These are phyloP conservation scores for Auriscalpium vulgare DNA, from an alignment of 768 basidiomycete species.

Conservation along the genomic window DNA sequence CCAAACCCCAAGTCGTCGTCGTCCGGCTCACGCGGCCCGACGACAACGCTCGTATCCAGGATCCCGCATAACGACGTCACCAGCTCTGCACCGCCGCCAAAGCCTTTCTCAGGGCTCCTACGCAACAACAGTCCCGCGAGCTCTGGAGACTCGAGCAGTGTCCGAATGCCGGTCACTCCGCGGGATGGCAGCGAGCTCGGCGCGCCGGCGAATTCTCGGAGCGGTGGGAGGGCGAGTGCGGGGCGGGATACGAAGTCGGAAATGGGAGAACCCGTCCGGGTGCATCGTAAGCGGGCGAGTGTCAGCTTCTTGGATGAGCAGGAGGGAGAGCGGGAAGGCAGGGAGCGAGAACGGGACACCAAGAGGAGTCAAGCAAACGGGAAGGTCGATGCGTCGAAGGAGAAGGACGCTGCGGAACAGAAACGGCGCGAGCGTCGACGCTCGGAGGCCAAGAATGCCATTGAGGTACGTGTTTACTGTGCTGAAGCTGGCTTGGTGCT, in stretches of 20 bases:
- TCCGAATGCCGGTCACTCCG: conserved; percentile 68
- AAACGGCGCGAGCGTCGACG: conserved; percentile 67
- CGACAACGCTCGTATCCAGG: not conserved
- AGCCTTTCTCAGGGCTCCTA: conserved; percentile 47
- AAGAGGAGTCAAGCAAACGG: conserved; percentile 27
- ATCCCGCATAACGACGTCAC: not conserved
- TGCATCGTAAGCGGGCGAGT: conserved; percentile 48
- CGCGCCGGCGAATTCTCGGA: conserved; percentile 11
- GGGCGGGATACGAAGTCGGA: conserved; percentile 5
- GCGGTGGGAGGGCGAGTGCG: conserved; percentile 13
- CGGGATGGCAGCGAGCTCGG: conserved; percentile 65
- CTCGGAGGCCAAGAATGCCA: conserved; percentile 78
- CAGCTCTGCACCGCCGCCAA: conserved; percentile 20
- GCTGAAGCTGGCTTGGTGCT: not conserved
- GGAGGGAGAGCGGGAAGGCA: conserved; percentile 20
- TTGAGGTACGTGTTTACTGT: conserved; percentile 55
- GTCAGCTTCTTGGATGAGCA: conserved; percentile 60
- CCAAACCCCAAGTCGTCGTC: not conserved
- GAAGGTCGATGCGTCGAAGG: conserved; percentile 29
- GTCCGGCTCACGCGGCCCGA: not conserved
- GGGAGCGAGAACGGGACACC: conserved; percentile 5
- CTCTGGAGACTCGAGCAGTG: conserved; percentile 80
- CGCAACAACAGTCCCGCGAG: conserved; percentile 68
- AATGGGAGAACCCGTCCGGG: conserved; percentile 19
- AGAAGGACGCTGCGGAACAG: conserved; percentile 33